Base-by-base conservation (phyloP, 2,329 filamentous ascomycete species). In the Aspergillus aculeatinus region DNA sequence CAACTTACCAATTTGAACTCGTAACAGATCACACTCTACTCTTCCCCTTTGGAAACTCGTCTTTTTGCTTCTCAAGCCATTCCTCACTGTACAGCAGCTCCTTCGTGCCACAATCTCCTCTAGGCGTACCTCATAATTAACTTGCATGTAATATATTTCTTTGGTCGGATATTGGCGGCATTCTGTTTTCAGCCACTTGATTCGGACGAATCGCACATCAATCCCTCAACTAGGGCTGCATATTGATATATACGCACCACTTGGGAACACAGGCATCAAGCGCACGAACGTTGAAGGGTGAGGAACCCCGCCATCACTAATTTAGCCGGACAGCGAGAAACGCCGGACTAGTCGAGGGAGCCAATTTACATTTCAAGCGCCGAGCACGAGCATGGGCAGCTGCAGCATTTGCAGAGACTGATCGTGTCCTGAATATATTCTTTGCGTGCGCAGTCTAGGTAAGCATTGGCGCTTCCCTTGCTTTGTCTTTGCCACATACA, bases 361-460 rank as follows among this genome's bases (percentile, higher is more conserved):
- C 16, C 39, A n/a, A 19, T 44, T 44, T 57, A n/a, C 47, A 31
- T 42, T 51, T 58, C 65, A 66, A 62, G 67, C 69, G 69, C 70
- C 63, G 61, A 63, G 53, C 60, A 64, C 64, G 71, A 69, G 69
- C 61, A 71, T 73, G 67, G 59, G 61, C 65, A 68, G 61, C 48
- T 60, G 63, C 64, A 65, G 63, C 63, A 63, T 65, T 68, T 72
- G 65, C 62, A 60, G 54, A 19, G 51, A 64, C 63, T 65, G 58
- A 59, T 63, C 54, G 51, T 52, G 55, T 53, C 48, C 58, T 60
- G 14, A 35, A 58, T 53, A 42, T 19, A 55, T 54, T 54, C 63
- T 70, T 72, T 74, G 70, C 62, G 67, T 63, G 66, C 64, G 65
- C 64, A 61, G 66, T 58, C 55, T 53, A 67, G 68, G 74, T 76